Evolutionary conservation across 1,284 basidiomycete genomes (phyloP).

Genomic region (Cronartium ribicola): DNA sequence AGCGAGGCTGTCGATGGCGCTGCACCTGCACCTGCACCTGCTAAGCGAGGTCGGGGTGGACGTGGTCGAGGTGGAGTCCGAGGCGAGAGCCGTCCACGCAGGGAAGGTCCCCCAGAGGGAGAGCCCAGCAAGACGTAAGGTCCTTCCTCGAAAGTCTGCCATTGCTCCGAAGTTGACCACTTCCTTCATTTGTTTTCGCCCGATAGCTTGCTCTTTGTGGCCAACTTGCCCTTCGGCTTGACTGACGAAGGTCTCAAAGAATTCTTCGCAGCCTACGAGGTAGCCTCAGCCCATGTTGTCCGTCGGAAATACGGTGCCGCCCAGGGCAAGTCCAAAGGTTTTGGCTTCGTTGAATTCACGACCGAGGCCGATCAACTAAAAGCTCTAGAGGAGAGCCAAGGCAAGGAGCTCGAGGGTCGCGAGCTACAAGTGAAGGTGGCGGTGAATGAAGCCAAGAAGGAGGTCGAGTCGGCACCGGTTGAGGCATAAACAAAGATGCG

Average conservation of each 20-base stretch:
- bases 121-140: slow-evolving; percentile 34
- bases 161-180: background rate
- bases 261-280: slow-evolving; percentile 74
- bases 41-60: background rate
- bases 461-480: background rate
- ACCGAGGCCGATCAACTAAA: slow-evolving; percentile 75
- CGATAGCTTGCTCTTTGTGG: slow-evolving; percentile 72
- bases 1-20: slow-evolving; percentile 63
- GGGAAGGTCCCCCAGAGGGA: slow-evolving; percentile 22
- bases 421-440: slow-evolving; percentile 46
- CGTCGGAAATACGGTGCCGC: slow-evolving; percentile 72
- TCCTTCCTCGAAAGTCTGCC: background rate
- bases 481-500: background rate
- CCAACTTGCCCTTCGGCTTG: slow-evolving; percentile 86
- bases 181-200: background rate
- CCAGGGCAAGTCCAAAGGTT: slow-evolving; percentile 75
- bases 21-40: slow-evolving; percentile 59
- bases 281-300: slow-evolving; percentile 78
- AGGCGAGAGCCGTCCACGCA: slow-evolving; percentile 10
- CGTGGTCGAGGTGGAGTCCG: slow-evolving; percentile 11
- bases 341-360: slow-evolving; percentile 87
- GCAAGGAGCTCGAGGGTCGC: slow-evolving; percentile 62
- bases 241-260: slow-evolving; percentile 70
- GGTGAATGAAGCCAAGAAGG: slow-evolving; percentile 42
- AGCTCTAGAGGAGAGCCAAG: slow-evolving; percentile 71